These are phyloP conservation scores for Phialemonium atrogriseum DNA, from an alignment of 2,329 filamentous ascomycete species.

Conservation along the genomic window DNA sequence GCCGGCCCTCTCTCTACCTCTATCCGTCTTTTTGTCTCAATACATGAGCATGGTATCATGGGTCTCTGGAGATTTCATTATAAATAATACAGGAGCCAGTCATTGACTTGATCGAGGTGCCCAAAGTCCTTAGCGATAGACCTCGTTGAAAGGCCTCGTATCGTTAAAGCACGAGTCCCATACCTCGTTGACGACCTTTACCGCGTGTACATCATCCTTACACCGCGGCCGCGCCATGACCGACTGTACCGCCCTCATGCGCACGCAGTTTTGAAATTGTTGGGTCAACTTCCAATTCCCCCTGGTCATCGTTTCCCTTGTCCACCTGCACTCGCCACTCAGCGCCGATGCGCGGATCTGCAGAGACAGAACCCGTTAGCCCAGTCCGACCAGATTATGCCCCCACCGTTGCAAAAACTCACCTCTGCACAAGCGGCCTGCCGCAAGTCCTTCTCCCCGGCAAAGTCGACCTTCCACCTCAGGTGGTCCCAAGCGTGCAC, in stretches of 20 bases:
- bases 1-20: constrained; percentile 11
- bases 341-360: constrained; percentile 89
- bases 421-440: constrained; percentile 95
- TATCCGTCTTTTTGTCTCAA: not conserved
- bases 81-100: no score
- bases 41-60: constrained; percentile 1
- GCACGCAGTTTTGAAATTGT: constrained; percentile 90
- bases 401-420: no score
- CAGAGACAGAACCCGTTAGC: constrained; percentile 6
- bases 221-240: constrained; percentile 71
- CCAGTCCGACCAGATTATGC: no score
- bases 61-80: no score
- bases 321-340: constrained; percentile 89
- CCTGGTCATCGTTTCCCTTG: constrained; percentile 73
- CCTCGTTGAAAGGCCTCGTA: constrained; percentile 92
- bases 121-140: constrained; percentile 87
- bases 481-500: constrained; percentile 94
- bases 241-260: constrained; percentile 69
- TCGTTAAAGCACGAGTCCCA: constrained; percentile 97
- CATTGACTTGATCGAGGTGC: no score
- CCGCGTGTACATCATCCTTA: constrained; percentile 78
- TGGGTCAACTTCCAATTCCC: constrained; percentile 84
- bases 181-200: constrained; percentile 89
- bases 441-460: constrained; percentile 61
- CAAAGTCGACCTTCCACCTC: constrained; percentile 81